Base-by-base conservation (phyloP, 768 basidiomycete genomes). In the Boletales sp. region DNA sequence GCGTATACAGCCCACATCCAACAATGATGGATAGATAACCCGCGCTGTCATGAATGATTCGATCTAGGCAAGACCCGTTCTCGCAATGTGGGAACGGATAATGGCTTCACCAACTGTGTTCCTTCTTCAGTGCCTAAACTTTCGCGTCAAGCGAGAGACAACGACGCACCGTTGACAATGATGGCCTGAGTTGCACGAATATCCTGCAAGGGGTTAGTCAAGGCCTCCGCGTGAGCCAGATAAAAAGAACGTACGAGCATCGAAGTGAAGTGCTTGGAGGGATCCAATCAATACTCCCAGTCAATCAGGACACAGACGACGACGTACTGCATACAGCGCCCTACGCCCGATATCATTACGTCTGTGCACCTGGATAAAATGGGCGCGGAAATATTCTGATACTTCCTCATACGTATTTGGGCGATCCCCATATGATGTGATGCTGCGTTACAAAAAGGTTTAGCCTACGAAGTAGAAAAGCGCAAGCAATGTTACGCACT, bases 331-430 rank as follows among this genome's bases (percentile, higher is more conserved):
- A 62, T 82, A 89, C 15, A 90, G 71, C 42, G 76, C 76, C 39
- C 87, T 76, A 49, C 74, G 74, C 15, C 75, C 74, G 30, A 71
- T 67, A 59, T 87, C 86, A 53, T 83, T 83, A 55, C 79, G 77
- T 59, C 79, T 76, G 64, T 91, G 86, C 11, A 83, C 82, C 54
- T 87, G 86, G 25, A 83, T 70, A 61, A 92, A 92, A 64, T 91
- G 90, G n/a, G 84, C 79, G n/a, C 81, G 80, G 73, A 92, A 91
- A 59, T 92, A 91, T 44, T 82, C 78, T 34, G 87, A 77, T 14
- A 84, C 89, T 17, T 78, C 77, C 57, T 85, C 80, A 63, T 74
- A 88, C 45, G 77, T 79, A 56, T 91, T 90, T 31, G 83, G 75
- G 19, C 88, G 77, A 46, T 86, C 77, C 6, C 83, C 84, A 57